Evolutionary conservation across 352 stramenopile genomes (phyloP).

Genomic region (Phytopythium aichiense): DNA sequence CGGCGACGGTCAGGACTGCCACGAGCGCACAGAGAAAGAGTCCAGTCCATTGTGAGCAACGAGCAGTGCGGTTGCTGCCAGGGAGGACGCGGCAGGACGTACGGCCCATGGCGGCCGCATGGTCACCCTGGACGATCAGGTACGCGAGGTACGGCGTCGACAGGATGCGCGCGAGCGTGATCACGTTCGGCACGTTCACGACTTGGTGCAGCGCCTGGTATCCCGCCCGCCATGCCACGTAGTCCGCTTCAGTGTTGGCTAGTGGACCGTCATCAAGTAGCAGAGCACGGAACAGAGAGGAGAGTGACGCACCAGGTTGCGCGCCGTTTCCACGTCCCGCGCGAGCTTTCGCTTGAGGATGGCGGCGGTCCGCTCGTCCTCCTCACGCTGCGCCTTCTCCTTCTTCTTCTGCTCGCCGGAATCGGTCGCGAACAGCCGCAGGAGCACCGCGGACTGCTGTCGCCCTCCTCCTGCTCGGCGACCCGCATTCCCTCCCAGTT

Average conservation of each 20-base stretch:
- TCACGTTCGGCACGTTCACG: slow-evolving; percentile 74
- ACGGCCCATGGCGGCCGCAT: slow-evolving; percentile 66
- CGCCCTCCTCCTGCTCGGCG: background rate
- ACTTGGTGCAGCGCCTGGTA: slow-evolving; percentile 61
- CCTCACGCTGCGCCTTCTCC: slow-evolving; percentile 14
- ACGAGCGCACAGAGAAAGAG: background rate
- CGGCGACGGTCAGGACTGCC: slow-evolving; percentile 64
- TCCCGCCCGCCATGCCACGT: background rate
- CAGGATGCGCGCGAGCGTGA: slow-evolving; percentile 74
- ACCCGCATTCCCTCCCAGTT: background rate
- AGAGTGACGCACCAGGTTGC: slow-evolving; percentile 28
- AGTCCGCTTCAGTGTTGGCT: too few species aligned
- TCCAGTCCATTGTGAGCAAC: background rate
- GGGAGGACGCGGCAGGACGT: slow-evolving; percentile 8
- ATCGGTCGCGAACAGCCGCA: background rate
- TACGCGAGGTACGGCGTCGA: slow-evolving; percentile 74
- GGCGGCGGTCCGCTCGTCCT: slow-evolving; percentile 20
- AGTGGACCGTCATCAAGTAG: too few species aligned
- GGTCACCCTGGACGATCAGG: slow-evolving; percentile 64
- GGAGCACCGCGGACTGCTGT: background rate
- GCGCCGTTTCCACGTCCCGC: slow-evolving; percentile 45
- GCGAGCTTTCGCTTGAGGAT: slow-evolving; percentile 47
- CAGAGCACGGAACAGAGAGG: background rate
- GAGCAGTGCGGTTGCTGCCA: background rate
- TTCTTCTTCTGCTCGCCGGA: background rate